Evolutionary conservation across 78 protist species (phyloP), one percentile per base, ranked within the genome.

Genomic region (Dictyostelium intermedium): DNA sequence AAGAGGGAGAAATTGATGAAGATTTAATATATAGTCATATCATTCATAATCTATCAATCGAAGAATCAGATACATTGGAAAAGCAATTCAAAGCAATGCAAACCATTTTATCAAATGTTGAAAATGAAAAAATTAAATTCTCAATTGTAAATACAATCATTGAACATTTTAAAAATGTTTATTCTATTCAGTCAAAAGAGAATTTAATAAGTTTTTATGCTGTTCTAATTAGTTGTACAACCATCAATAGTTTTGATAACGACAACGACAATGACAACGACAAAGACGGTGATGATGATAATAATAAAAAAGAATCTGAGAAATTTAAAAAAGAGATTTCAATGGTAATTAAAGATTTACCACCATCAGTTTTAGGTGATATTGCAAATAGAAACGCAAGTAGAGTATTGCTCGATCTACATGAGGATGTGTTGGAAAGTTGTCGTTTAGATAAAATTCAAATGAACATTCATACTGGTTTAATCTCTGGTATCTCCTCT

Each of bases 291-390:
- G n/a, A n/a, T n/a, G n/a, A 18, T 18, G 50, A 74, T 0, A 9
- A 27, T n/a, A 50, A 18, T 14, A 2, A 73, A 7, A 14, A 23
- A 0, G 81, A 74, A 32, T 34, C 32, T 11, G 41, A 74, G 5
- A 10, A 13, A 10, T 72, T 61, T 23, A 69, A 76, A 23, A 30
- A 56, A 63, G 93, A 87, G 25, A 35, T 87, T 1, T n/a, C 32
- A 25, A 85, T 78, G 18, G 60, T 87, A 20, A 61, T 87, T 5
- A 23, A 23, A 20, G 5, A 77, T 43, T 53, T 87, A 27, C 93
- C 93, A 39, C 70, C 86, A 37, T 82, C 93, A 9, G 93, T 79
- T 13, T 34, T 87, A 0, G 93, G 93, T 43, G 93, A 87, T 32
- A 13, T 63, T 32, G 32, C 23, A 30, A 82, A 79, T 63, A 43